Evolutionary conservation across 495 filamentous ascomycete genomes (phyloP).

Genomic region (Cercophora scortea): DNA sequence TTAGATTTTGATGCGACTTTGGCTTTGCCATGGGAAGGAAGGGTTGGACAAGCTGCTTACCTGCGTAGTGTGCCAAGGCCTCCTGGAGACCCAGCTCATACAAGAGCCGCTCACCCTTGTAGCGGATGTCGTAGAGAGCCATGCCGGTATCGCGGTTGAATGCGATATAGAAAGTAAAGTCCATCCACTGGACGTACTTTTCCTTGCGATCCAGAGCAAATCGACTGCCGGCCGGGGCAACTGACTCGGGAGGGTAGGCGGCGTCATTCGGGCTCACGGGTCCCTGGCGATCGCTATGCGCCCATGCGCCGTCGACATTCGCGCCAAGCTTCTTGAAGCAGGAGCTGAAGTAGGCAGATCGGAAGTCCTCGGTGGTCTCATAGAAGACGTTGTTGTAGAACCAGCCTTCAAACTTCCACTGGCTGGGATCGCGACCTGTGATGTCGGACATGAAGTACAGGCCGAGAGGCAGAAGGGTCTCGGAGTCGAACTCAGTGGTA

Average conservation of each 20-base stretch:
- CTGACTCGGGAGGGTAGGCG: slow-evolving; percentile 25
- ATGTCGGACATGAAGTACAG: slow-evolving; percentile 36
- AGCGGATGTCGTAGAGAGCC: slow-evolving; percentile 40
- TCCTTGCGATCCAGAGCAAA: slow-evolving; percentile 33
- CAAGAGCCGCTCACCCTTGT: slow-evolving; percentile 44
- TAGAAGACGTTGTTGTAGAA: slow-evolving; percentile 46
- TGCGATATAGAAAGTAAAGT: slow-evolving; percentile 43
- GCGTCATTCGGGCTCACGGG: slow-evolving; percentile 26
- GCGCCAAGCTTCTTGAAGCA: slow-evolving; percentile 35
- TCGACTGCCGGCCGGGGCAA: slow-evolving; percentile 31
- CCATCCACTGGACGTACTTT: slow-evolving; percentile 48
- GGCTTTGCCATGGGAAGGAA: neutral
- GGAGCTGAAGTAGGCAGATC: slow-evolving; percentile 29
- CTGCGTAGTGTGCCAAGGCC: slow-evolving; percentile 48
- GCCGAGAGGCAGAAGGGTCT: slow-evolving; percentile 34
- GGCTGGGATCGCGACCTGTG: slow-evolving; percentile 35
- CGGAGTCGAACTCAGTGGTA: slow-evolving; percentile 25
- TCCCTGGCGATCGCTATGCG: slow-evolving; percentile 26
- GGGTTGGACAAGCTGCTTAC: neutral
- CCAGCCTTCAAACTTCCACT: slow-evolving; percentile 42
- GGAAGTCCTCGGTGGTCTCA: slow-evolving; percentile 34
- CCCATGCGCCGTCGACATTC: slow-evolving; percentile 40
- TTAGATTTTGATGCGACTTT: neutral
- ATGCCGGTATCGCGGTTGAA: slow-evolving; percentile 38
- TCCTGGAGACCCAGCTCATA: slow-evolving; percentile 51